Conservation (phyloP, 2,329 filamentous ascomycete genomes). For the Cordyceps pruinosa region DNA sequence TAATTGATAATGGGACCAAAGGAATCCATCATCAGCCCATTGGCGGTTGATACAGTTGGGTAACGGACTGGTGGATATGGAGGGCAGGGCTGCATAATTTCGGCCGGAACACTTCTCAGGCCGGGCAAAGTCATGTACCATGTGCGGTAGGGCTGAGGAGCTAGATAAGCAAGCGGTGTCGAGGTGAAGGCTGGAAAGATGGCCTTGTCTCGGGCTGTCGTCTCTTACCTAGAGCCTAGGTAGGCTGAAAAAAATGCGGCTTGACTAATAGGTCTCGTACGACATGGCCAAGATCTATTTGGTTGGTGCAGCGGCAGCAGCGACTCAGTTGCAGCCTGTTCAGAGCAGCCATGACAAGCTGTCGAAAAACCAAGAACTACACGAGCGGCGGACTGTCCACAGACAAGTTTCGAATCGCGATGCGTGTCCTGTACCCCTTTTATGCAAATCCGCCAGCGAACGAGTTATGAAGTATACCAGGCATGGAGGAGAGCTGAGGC, state of each 20-base stretch:
- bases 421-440: too few relatives aligned
- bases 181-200: not conserved
- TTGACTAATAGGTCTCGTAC: too few relatives aligned
- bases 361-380: too few relatives aligned
- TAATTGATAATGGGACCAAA: not conserved
- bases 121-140: not conserved
- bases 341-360: too few relatives aligned
- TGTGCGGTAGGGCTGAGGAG: not conserved
- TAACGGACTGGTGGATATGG: not conserved
- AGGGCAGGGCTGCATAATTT: not conserved
- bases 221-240: not conserved
- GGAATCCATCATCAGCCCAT: not conserved
- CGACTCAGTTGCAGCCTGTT: not conserved
- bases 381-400: too few relatives aligned
- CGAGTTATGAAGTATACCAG: too few relatives aligned
- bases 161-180: not conserved
- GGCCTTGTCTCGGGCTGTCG: not conserved
- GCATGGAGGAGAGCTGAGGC: too few relatives aligned
- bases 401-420: too few relatives aligned
- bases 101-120: not conserved
- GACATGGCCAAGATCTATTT: not conserved
- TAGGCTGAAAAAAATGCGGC: not conserved
- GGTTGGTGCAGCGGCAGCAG: too few relatives aligned
- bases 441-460: too few relatives aligned
- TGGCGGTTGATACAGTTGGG: not conserved